phyloP scores from a whole-genome alignment of 1,284 basidiomycete species.

The Mycena citricolor region DNA sequence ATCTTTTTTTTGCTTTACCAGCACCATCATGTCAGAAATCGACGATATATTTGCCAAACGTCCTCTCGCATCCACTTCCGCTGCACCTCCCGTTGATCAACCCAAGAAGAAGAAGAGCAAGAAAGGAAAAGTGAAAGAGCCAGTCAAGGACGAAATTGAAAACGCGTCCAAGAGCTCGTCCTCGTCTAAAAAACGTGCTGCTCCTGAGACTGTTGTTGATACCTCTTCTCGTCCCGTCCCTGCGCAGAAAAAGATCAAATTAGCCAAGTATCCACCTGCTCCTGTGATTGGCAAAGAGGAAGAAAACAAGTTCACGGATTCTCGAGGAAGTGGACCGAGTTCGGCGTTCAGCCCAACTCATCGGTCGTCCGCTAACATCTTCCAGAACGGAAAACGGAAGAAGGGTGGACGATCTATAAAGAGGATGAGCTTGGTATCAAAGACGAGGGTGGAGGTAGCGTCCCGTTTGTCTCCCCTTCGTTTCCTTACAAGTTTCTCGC shows the following conservation, averaged over 20 bases:
- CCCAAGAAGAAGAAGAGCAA: conserved; percentile 42
- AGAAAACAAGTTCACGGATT: conserved; percentile 69
- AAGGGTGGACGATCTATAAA: conserved; percentile 84
- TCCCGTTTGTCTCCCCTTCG: conserved; percentile 13
- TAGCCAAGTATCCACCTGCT: conserved; percentile 13
- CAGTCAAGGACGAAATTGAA: conserved; percentile 26
- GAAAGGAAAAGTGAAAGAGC: conserved; percentile 42
- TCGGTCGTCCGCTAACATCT: conserved; percentile 11
- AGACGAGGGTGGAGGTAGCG: conserved; percentile 71
- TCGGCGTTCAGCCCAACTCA: conserved; percentile 35
- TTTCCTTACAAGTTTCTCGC: conserved; percentile 28
- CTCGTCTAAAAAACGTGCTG: conserved; percentile 40
- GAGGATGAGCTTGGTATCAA: conserved; percentile 82
- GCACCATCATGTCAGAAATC: conserved; percentile 64
- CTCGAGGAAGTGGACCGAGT: conserved; percentile 74
- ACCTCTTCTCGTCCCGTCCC: conserved; percentile 42
- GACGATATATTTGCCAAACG: conserved; percentile 69
- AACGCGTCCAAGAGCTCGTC: conserved; percentile 23
- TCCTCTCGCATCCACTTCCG: conserved; percentile 25
- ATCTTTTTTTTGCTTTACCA: conserved; percentile 21
- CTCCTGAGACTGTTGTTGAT: conserved; percentile 62
- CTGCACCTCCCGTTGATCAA: conserved; percentile 26
- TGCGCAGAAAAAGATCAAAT: conserved; percentile 18
- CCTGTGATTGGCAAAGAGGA: conserved; percentile 30
- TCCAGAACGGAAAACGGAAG: conserved; percentile 78